Evolutionary conservation across 108 stramenopile genomes (phyloP).

Genomic region (Nitzschia sp.): DNA sequence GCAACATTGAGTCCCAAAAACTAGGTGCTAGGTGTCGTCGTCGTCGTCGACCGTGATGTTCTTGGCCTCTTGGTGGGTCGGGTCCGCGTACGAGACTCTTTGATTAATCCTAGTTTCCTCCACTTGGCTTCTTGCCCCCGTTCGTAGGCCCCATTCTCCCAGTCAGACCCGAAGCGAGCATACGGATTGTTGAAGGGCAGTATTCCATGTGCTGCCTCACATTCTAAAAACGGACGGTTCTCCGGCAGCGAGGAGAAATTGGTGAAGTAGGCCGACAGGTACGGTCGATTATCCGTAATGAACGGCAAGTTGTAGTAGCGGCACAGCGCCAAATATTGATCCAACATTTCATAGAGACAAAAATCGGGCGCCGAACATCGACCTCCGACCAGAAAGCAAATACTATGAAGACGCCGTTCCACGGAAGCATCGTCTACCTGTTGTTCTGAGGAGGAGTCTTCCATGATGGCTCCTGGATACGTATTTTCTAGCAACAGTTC

Average conservation of each 20-base stretch:
- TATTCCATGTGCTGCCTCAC: background rate
- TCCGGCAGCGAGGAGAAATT: constrained; percentile 3
- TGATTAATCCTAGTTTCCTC: background rate
- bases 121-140: background rate
- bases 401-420: background rate
- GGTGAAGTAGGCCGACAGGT: background rate
- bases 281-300: background rate
- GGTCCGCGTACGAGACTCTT: background rate
- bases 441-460: background rate
- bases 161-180: constrained; percentile 30
- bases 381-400: constrained; percentile 22
- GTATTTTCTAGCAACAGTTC: constrained; percentile 18
- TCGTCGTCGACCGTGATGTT: background rate
- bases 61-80: background rate
- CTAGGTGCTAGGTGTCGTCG: too few species aligned
- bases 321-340: constrained; percentile 28
- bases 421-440: background rate
- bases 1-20: too few species aligned
- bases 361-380: constrained; percentile 41
- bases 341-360: constrained; percentile 42
- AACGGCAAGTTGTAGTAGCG: background rate
- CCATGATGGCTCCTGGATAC: background rate
- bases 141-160: background rate
- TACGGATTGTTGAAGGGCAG: constrained; percentile 37
- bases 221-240: constrained; percentile 23